These are phyloP conservation scores for Acanthochlamys bracteata DNA, from an alignment of 106 monocot species.

Conservation along the genomic window DNA sequence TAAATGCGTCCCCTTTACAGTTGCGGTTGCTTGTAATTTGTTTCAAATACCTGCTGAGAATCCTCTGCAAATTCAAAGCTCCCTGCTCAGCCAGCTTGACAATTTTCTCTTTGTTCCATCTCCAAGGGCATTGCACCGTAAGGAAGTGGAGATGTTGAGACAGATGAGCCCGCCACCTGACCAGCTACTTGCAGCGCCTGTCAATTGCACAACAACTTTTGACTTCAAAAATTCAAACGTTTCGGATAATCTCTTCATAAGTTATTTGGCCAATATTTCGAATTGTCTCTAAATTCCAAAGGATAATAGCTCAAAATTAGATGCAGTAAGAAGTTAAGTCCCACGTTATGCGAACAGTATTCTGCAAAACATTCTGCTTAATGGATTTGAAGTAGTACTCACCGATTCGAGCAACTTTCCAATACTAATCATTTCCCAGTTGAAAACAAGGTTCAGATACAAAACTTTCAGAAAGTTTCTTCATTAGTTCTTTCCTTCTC, in stretches of 20 bases:
- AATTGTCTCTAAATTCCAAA: no score
- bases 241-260: not conserved
- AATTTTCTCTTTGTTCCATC: slow-evolving; percentile 79
- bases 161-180: slow-evolving; percentile 72
- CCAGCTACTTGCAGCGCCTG: slow-evolving; percentile 94
- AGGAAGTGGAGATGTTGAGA: slow-evolving; percentile 87
- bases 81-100: slow-evolving; percentile 72
- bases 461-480: slow-evolving; percentile 49
- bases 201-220: not conserved
- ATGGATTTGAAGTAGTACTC: slow-evolving; percentile 1
- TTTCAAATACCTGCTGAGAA: slow-evolving; percentile 1
- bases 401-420: slow-evolving; percentile 95
- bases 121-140: slow-evolving; percentile 82
- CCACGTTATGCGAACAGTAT: no score
- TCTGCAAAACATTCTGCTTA: not conserved
- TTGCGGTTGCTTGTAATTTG: slow-evolving; percentile 11
- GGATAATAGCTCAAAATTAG: no score
- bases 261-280: no score
- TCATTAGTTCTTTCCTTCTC: slow-evolving; percentile 35
- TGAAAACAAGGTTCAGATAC: slow-evolving; percentile 48
- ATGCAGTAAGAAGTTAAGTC: no score
- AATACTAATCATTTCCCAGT: slow-evolving; percentile 67
- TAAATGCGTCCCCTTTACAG: slow-evolving; percentile 25
- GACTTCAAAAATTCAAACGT: not conserved
- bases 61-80: slow-evolving; percentile 39